Base-by-base conservation (phyloP, 345 rosid species). In the Reutealis trisperma region DNA sequence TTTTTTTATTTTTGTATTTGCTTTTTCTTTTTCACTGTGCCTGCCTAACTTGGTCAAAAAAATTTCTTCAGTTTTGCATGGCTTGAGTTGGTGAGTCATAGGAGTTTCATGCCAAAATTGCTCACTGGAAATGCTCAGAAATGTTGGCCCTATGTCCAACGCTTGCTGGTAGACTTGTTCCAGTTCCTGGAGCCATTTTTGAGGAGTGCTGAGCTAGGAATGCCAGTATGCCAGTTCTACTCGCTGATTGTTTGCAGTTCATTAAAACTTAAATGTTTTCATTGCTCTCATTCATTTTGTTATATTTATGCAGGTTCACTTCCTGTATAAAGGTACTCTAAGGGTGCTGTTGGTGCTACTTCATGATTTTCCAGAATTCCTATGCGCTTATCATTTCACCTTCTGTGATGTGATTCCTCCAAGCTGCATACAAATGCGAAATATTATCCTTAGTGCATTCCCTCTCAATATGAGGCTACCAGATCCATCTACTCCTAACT, bases 381-480 rank as follows among this genome's bases (percentile, higher is more conserved):
- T 96, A 22, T 96, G 99, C 74, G 98, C 91, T 85, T 96, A 89
- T 88, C 98, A 96, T 89, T 92, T 96, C 84, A 90, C 94, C 44
- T 96, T 93, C 82, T 96, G 98, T 84, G 97, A 96, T 83, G 96
- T 96, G 85, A 93, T 96, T 82, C 99, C 99, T 78, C 93, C 98
- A 63, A 96, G 97, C 84, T 96, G 98, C 90, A 91, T 96, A 79
- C 99, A 96, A 82, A 92, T 96, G 97, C 95, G 99, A 42, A 94
- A 96, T 80, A 92, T 96, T 64, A 89, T 96, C 75, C 96, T 96
- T 55, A 92, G 98, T 83, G 97, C 97, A 47, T 96, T 93, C 79
- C 99, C 99, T 1, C 90, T 89, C 75, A 93, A 89, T 85, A 93
- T 93, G 99, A 92, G 97, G 92, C 91, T 96, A 63, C 98, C 98